Conservation (phyloP, 371 early-diverging fungal species). For the Rhizopus arrhizus region DNA sequence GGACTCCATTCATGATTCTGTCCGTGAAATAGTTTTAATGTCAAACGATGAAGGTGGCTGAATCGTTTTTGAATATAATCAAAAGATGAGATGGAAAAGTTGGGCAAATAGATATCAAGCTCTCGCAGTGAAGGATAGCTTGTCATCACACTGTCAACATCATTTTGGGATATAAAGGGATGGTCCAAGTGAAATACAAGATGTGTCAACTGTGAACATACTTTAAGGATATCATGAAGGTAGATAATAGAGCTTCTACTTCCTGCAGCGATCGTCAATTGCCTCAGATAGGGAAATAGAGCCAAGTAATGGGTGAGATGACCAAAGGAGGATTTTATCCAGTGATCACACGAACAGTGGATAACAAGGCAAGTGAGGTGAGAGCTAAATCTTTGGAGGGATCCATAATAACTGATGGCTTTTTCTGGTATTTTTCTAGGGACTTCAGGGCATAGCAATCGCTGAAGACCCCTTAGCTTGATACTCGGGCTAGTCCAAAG, state of each 20-base stretch:
- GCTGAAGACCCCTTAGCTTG: neutral
- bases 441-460: neutral
- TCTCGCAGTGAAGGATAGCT: neutral
- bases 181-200: neutral
- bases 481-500: neutral
- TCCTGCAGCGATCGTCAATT: conserved; percentile 11
- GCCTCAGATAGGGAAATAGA: conserved; percentile 9
- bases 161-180: neutral
- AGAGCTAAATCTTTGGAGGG: conserved; percentile 6
- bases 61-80: neutral
- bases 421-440: neutral
- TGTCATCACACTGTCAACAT: neutral
- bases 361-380: conserved; percentile 1
- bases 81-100: neutral
- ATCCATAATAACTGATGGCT: conserved; percentile 9
- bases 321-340: conserved; percentile 4
- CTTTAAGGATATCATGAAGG: neutral
- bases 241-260: neutral
- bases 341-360: conserved; percentile 11
- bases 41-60: neutral
- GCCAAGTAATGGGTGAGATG: neutral
- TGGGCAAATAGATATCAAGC: neutral
- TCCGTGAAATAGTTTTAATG: neutral
- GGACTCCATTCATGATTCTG: neutral
- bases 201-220: neutral